Conservation (phyloP, 208 protist species). For the Willaertia magna region DNA sequence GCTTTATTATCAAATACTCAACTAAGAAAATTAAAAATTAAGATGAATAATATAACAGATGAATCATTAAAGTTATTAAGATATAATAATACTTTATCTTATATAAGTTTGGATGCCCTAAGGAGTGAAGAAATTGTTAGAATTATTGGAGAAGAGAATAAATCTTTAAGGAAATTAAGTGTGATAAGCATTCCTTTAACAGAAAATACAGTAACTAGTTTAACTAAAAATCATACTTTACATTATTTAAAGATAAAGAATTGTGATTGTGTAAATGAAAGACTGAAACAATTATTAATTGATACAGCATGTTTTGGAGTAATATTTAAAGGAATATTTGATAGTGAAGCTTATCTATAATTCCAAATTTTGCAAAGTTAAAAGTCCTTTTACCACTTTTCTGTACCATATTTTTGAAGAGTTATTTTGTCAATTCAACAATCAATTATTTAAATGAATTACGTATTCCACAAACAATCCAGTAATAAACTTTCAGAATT, state of each 20-base stretch:
- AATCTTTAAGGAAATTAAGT: not conserved
- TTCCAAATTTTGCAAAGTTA: too few relatives aligned
- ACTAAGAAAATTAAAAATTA: not conserved
- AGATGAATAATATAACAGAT: not conserved
- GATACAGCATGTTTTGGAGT: not conserved
- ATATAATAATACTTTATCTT: not conserved
- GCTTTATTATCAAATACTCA: not conserved
- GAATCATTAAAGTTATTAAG: not conserved
- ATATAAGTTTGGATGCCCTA: not conserved
- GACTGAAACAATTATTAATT: not conserved
- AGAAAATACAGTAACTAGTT: not conserved
- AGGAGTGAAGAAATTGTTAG: not conserved
- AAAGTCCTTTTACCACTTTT: too few relatives aligned
- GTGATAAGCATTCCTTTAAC: not conserved
- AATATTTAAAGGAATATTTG: not conserved
- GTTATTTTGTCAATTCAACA: too few relatives aligned
- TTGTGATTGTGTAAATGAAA: not conserved
- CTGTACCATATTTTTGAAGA: too few relatives aligned
- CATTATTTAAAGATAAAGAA: not conserved
- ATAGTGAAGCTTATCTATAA: not conserved
- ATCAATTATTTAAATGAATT: too few relatives aligned
- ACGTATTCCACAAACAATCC: too few relatives aligned
- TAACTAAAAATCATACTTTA: not conserved
- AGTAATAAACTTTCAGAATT: too few relatives aligned
- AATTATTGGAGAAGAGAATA: not conserved